A percentile compares a stretch with the other conserved stretches of the same genome.
These are phyloP conservation scores for Pulveroboletus sp. DNA, from an alignment of 768 basidiomycete species.

Conservation along the genomic window DNA sequence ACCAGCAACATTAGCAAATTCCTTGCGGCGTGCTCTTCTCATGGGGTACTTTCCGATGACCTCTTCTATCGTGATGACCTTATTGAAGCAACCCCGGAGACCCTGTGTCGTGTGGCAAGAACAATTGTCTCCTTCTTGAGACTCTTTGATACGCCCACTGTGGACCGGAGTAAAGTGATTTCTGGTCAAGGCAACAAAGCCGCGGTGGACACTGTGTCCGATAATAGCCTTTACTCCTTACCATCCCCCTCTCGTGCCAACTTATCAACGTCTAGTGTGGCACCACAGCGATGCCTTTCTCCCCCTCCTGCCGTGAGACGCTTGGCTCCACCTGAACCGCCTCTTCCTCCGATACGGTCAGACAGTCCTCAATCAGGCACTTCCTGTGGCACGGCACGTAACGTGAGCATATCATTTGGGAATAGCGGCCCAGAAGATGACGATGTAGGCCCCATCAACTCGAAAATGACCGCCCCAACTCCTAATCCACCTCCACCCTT, in stretches of 20 bases:
- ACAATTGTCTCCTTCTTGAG: slow-evolving; percentile 70
- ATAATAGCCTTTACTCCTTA: slow-evolving; percentile 37
- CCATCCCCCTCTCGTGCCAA: slow-evolving; percentile 40
- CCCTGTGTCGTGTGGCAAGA: slow-evolving; percentile 67
- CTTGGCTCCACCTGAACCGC: slow-evolving; percentile 48
- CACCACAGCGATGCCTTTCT: slow-evolving; percentile 37
- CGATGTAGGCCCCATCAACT: slow-evolving; percentile 38
- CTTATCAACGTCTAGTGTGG: slow-evolving; percentile 63
- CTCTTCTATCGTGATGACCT: slow-evolving; percentile 70
- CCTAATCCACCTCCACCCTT: slow-evolving; percentile 57
- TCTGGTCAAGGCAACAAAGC: slow-evolving; percentile 38
- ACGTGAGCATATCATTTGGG: slow-evolving; percentile 15
- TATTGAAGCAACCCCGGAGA: slow-evolving; percentile 55
- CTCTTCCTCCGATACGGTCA: slow-evolving; percentile 51
- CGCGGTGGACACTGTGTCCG: slow-evolving; percentile 21
- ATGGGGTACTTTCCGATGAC: slow-evolving; percentile 60
- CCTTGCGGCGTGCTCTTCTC: slow-evolving; percentile 68
- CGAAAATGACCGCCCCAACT: slow-evolving; percentile 31
- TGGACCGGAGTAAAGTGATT: slow-evolving; percentile 45
- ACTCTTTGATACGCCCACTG: slow-evolving; percentile 53
- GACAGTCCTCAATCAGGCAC: slow-evolving; percentile 53
- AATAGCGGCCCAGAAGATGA: slow-evolving; percentile 33
- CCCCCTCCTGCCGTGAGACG: slow-evolving; percentile 40
- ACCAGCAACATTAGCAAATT: slow-evolving; percentile 77
- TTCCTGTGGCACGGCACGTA: slow-evolving; percentile 32